Evolutionary conservation across 768 basidiomycete genomes (phyloP).

Genomic region (Boletus speciosus): DNA sequence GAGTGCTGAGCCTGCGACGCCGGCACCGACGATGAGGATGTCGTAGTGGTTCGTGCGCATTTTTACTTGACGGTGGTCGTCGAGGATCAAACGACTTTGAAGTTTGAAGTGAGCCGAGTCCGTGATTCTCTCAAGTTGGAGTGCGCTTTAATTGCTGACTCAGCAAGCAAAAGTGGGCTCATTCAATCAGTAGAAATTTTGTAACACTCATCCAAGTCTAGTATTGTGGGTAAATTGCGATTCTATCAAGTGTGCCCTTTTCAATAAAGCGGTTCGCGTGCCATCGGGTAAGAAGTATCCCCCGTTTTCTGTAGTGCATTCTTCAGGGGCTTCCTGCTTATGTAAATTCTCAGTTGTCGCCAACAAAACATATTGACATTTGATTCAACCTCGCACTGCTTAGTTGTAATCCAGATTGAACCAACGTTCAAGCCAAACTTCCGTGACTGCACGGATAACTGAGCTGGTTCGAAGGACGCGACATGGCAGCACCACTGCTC

Average conservation of each 20-base stretch:
- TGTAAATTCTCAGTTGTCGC: not conserved
- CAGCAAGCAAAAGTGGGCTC: conserved; percentile 14
- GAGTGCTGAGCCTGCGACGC: conserved; percentile 83
- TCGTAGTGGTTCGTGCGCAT: conserved; percentile 48
- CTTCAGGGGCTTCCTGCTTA: conserved; percentile 5
- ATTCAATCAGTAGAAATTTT: not conserved
- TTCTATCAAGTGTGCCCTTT: too few relatives aligned
- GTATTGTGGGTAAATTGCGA: not conserved
- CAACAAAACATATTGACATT: not conserved
- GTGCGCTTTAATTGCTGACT: conserved; percentile 8
- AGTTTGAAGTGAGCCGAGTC: not conserved
- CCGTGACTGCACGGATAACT: not conserved
- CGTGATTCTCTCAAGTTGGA: not conserved
- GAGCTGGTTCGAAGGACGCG: not conserved
- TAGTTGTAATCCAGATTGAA: not conserved
- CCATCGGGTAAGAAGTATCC: too few relatives aligned
- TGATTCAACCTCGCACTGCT: not conserved
- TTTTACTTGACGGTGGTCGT: not conserved
- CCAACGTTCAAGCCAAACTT: not conserved
- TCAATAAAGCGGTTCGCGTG: not conserved
- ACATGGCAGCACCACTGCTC: conserved; percentile 38
- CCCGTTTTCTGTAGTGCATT: not conserved
- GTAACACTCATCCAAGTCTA: too few relatives aligned
- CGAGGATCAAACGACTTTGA: not conserved
- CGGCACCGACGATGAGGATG: conserved; percentile 88